Base-by-base conservation (phyloP, 2,329 filamentous ascomycete species). In the Lachnellula cervina region DNA sequence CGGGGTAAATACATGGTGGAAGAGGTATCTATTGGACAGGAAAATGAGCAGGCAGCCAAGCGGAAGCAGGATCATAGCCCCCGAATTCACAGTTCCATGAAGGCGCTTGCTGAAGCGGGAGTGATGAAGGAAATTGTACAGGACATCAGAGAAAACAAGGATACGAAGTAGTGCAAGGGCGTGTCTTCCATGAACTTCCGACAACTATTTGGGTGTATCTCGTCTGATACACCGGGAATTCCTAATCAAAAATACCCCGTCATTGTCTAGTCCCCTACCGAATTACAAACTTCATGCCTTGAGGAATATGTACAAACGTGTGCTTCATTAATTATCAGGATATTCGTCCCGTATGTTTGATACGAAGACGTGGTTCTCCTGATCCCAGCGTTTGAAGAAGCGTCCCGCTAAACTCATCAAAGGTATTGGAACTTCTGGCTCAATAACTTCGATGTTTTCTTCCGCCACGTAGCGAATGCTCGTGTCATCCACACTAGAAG, bases 341-440 rank as follows among this genome's bases (percentile, higher is more conserved):
- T 91, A 97, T 66, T 92, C 84, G 64, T 95, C 89, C 63, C 74
- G 73, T 52, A 89, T 77, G 70, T 97, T 97, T 64, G 90, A 96
- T 34, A 96, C 79, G 73, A 97, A 99, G 4, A 73, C 77, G 62
- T 83, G 83, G 0, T 73, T 77, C 35, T 74, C 75, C 4, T 70
- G 67, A 71, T 97, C 89, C 78, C 91, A 97, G 43, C 90, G 79
- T 71, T 90, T 95, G 71, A 99, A 97, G 71, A 89, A 90, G 64
- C 86, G 87, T 0, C 94, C 94, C 3, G 91, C 90, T 62, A 89
- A 72, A 46, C 77, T 77, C 67, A 90, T 80, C 59, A 95, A 76
- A 23, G 80, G 72, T n/a, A 80, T 73, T 0, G 80, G 77, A 2
- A 87, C 73, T 35, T 76, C 62, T 62, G 74, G 70, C 51, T 70